phyloP scores from a whole-genome alignment of 1,284 basidiomycete species.

The Erythrobasidium hasegawianum region DNA sequence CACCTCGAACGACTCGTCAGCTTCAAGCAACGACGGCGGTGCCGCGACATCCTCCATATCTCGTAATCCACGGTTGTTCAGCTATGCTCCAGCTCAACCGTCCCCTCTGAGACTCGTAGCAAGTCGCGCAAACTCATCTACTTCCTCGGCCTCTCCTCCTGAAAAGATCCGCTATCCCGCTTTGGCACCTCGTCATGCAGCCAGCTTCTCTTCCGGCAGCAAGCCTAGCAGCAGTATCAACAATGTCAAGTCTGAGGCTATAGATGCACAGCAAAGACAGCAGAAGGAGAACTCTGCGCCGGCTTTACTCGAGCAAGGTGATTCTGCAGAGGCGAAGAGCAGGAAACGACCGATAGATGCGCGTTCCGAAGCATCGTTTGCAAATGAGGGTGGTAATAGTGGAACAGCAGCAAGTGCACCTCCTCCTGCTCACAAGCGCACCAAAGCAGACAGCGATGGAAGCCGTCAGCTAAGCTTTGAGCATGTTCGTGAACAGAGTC shows the following conservation, averaged over 20 bases:
- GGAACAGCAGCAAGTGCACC: too few species aligned
- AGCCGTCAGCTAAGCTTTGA: too few species aligned
- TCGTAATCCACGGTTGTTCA: too few species aligned
- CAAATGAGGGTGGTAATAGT: too few species aligned
- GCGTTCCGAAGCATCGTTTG: neutral
- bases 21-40: too few species aligned
- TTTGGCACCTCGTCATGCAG: neutral
- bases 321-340: too few species aligned
- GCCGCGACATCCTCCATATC: too few species aligned
- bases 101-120: neutral
- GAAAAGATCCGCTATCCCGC: neutral
- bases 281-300: neutral
- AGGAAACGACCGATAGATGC: neutral
- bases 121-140: neutral
- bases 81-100: slow-evolving; percentile 1
- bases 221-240: neutral
- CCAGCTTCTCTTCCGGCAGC: neutral
- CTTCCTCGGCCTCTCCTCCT: neutral
- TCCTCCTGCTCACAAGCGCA: neutral
- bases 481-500: neutral
- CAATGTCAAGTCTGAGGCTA: too few species aligned
- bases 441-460: neutral
- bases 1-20: too few species aligned
- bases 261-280: neutral
- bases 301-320: neutral